A percentile compares a stretch with the other conserved stretches of the same genome.
These are phyloP conservation scores for Sporobolomyces roseus DNA, from an alignment of 768 basidiomycete species.

Conservation along the genomic window DNA sequence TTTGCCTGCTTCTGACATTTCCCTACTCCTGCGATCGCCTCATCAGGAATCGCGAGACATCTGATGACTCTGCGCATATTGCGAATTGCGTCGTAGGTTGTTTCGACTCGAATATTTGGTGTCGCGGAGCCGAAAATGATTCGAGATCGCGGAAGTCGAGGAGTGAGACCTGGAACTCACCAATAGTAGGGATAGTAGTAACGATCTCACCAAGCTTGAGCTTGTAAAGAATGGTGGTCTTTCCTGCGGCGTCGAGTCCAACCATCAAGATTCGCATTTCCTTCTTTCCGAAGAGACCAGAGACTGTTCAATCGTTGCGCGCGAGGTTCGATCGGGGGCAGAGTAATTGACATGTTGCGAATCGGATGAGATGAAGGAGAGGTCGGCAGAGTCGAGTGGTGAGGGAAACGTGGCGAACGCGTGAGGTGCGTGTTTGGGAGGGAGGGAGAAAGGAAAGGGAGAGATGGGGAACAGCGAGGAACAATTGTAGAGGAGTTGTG, in stretches of 20 bases:
- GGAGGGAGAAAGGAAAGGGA: neutral
- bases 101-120: no score
- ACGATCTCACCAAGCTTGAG: conserved; percentile 99
- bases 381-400: no score
- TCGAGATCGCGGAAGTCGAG: no score
- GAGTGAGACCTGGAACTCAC: conserved; percentile 56
- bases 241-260: conserved; percentile 87
- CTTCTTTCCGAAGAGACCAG: conserved; percentile 91
- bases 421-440: neutral
- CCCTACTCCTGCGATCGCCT: no score
- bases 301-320: conserved; percentile 51
- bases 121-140: no score
- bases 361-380: neutral
- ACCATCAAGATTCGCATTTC: conserved; percentile 99
- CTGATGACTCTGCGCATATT: no score
- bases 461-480: neutral
- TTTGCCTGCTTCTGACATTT: no score
- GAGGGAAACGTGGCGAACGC: no score
- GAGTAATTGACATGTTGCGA: no score
- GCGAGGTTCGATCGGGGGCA: neutral
- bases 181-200: conserved; percentile 99
- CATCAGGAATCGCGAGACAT: no score
- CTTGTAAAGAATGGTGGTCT: conserved; percentile 80
- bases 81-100: no score
- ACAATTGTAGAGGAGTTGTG: neutral